A percentile compares a stretch with the other conserved stretches of the same genome.
These are phyloP conservation scores for Miscanthus lutarioriparius DNA, from an alignment of 176 grass and related monocot species.

Conservation along the genomic window DNA sequence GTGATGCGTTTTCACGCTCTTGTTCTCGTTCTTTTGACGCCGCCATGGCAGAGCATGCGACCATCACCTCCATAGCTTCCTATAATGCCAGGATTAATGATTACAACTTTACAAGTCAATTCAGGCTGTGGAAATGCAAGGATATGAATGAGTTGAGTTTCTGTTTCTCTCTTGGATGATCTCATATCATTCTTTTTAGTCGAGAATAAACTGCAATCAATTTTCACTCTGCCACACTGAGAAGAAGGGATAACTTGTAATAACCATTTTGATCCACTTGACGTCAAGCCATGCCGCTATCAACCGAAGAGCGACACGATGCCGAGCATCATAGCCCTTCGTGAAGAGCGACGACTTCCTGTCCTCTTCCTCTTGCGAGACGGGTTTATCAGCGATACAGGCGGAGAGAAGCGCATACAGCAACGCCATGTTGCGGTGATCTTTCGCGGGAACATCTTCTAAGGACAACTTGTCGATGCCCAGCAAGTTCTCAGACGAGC, in stretches of 20 bases:
- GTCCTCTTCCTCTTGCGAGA: constrained; percentile 58
- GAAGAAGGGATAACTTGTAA: constrained; percentile 24
- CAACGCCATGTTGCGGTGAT: constrained; percentile 63
- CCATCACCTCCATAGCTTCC: constrained; percentile 93
- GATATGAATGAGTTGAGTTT: neutral
- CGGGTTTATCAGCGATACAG: constrained; percentile 74
- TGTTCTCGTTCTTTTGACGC: constrained; percentile 78
- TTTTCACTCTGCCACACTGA: neutral
- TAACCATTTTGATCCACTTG: constrained; percentile 94
- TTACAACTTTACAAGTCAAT: neutral
- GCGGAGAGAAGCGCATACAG: constrained; percentile 76
- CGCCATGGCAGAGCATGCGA: constrained; percentile 95
- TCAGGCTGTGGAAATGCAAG: neutral
- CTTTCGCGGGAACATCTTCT: constrained; percentile 48
- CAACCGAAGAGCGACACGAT: constrained; percentile 78
- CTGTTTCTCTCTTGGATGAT: too few relatives aligned
- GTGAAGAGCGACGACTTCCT: constrained; percentile 60
- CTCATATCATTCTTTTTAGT: too few relatives aligned
- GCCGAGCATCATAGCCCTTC: constrained; percentile 91
- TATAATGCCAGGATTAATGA: constrained; percentile 32
- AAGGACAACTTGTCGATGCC: constrained; percentile 45
- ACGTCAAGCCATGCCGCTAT: constrained; percentile 84
- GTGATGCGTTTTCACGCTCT: constrained; percentile 49
- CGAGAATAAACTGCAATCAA: neutral
- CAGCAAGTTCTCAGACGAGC: constrained; percentile 31